Evolutionary conservation across 2,329 filamentous ascomycete species (phyloP).

Genomic region (Stachybotrys elegans): DNA sequence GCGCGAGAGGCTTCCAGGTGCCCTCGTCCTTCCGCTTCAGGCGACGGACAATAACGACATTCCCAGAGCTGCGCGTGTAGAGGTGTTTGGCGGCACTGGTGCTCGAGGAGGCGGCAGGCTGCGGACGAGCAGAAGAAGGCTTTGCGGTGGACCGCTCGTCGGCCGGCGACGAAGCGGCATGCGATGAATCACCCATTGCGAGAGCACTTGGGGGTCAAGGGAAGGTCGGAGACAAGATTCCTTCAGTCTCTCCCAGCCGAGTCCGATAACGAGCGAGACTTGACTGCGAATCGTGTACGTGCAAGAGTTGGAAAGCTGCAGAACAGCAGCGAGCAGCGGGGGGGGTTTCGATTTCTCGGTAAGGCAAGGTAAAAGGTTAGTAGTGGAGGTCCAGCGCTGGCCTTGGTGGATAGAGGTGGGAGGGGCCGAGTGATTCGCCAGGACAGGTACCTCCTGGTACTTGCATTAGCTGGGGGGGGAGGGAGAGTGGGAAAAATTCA

Average conservation of each 20-base stretch:
- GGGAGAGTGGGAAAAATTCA: no score
- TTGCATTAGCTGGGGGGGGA: no score
- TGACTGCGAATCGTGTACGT: neutral
- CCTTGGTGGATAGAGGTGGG: no score
- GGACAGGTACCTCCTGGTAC: no score
- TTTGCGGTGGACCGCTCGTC: constrained; percentile 17
- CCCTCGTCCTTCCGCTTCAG: constrained; percentile 59
- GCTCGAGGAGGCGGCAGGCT: constrained; percentile 26
- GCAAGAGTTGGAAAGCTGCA: neutral
- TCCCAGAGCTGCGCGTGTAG: constrained; percentile 50
- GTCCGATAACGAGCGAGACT: neutral
- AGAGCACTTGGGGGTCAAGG: no score
- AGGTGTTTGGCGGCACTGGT: constrained; percentile 50
- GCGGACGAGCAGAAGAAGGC: constrained; percentile 18
- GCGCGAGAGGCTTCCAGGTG: constrained; percentile 54
- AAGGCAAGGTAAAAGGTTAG: no score
- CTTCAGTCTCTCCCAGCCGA: neutral
- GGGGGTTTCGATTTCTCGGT: neutral
- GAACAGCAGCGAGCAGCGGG: neutral
- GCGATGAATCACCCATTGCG: constrained; percentile 16
- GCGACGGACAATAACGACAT: constrained; percentile 50
- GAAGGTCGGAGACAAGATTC: neutral
- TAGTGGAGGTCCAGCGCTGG: no score
- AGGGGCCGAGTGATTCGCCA: no score
- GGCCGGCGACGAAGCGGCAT: constrained; percentile 19